A percentile compares a stretch with the other conserved stretches of the same genome.
phyloP scores from a whole-genome alignment of 106 monocot species.

The Platanthera zijinensis region DNA sequence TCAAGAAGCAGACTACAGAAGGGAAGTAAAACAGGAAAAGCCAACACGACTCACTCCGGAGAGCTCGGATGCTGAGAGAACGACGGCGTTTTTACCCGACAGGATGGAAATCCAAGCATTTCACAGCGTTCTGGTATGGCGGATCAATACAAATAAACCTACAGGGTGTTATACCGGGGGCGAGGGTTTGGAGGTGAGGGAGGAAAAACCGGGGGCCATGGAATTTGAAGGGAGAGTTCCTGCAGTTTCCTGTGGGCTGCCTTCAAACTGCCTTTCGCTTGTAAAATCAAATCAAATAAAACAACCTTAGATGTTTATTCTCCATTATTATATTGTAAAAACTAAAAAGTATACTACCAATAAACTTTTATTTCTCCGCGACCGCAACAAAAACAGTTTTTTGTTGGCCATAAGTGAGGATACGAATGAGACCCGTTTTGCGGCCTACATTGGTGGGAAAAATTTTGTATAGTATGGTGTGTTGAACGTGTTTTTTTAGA shows the following conservation, averaged over 20 bases:
- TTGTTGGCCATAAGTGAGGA: too few species aligned
- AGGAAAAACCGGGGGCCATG: constrained; percentile 8
- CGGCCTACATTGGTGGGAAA: too few species aligned
- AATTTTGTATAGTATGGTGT: too few species aligned
- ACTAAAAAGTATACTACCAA: too few species aligned
- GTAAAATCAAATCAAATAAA: too few species aligned
- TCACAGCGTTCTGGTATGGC: background rate
- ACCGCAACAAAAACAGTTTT: too few species aligned
- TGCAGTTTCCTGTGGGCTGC: constrained; percentile 8
- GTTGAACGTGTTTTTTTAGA: too few species aligned
- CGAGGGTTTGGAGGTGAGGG: background rate
- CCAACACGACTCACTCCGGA: background rate
- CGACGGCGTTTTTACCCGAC: background rate
- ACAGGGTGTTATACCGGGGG: background rate
- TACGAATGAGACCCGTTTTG: too few species aligned
- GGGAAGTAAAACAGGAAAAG: background rate
- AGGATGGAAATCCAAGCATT: background rate
- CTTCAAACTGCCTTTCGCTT: background rate
- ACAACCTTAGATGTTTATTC: too few species aligned
- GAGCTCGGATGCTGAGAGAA: background rate
- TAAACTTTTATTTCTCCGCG: too few species aligned
- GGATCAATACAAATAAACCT: background rate
- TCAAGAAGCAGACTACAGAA: background rate
- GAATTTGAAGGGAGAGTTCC: background rate
- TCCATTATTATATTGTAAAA: too few species aligned